Percentiles rank a stretch among this genome's conserved stretches.
Conservation (phyloP, 2,329 filamentous ascomycete species). For the Fusarium oxysporum region DNA sequence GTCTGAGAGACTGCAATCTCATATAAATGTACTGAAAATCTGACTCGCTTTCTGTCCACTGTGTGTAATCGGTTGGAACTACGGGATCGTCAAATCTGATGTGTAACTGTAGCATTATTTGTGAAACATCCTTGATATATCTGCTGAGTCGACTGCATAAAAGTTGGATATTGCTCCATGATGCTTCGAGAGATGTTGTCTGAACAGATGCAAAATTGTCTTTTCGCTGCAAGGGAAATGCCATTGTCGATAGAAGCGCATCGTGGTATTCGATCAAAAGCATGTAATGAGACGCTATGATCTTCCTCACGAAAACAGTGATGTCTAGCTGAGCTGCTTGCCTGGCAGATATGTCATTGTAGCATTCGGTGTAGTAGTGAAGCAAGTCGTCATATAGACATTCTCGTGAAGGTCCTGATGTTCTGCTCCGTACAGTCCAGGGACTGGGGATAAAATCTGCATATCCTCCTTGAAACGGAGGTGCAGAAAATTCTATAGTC, state of each 20-base stretch:
- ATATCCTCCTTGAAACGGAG: conserved; percentile 7
- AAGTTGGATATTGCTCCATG: conserved; percentile 9
- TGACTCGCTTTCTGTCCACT: conserved; percentile 1
- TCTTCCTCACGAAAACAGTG: conserved; percentile 6
- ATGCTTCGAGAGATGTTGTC: conserved; percentile 4
- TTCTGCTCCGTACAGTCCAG: neutral
- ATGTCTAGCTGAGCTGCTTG: neutral
- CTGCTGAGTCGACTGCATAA: conserved; percentile 4
- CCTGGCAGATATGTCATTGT: neutral
- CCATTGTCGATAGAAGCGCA: conserved; percentile 4
- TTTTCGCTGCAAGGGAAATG: conserved; percentile 4
- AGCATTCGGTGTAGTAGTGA: conserved; percentile 2
- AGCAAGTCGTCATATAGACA: conserved; percentile 1
- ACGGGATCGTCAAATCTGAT: neutral
- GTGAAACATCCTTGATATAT: conserved; percentile 8
- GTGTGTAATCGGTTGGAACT: neutral
- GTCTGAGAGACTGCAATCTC: conserved; percentile 2
- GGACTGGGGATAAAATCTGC: neutral
- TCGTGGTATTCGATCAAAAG: conserved; percentile 8
- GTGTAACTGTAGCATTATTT: conserved; percentile 6
- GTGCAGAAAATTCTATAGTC: neutral
- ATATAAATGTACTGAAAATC: conserved; percentile 8
- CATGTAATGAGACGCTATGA: neutral
- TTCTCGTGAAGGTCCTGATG: neutral
- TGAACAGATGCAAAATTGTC: conserved; percentile 7